These are phyloP conservation scores for Primulina eburnea DNA, from an alignment of 257 asterid species.

Conservation along the genomic window DNA sequence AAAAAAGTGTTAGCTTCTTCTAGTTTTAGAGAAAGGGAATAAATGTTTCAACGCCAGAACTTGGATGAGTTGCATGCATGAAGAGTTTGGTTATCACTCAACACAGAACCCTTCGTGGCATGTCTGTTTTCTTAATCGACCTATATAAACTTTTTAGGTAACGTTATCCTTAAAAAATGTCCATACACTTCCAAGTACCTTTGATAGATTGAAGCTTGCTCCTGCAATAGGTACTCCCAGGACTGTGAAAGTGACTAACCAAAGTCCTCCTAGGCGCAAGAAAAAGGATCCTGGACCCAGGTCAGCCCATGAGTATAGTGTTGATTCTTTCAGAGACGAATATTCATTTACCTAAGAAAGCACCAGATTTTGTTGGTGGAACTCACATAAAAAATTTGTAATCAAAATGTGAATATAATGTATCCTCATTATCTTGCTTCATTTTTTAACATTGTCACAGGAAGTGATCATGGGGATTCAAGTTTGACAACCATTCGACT, in stretches of 20 bases:
- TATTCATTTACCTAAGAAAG: conserved; percentile 68
- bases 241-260: conserved; percentile 73
- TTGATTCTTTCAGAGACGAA: conserved; percentile 47
- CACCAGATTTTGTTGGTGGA: conserved; percentile 1
- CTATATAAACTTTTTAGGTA: background rate
- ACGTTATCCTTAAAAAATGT: background rate
- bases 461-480: background rate
- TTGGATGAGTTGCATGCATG: background rate
- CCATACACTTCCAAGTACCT: conserved; percentile 33
- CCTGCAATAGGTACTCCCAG: conserved; percentile 91
- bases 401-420: too few species aligned
- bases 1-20: conserved; percentile 11
- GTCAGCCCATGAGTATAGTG: conserved; percentile 49
- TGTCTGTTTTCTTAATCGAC: background rate
- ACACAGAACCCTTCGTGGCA: background rate
- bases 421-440: background rate
- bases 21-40: background rate
- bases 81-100: background rate
- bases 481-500: background rate
- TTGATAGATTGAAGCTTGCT: conserved; percentile 78
- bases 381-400: background rate
- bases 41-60: background rate
- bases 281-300: conserved; percentile 66
- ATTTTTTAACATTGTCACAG: background rate
- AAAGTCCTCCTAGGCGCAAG: conserved; percentile 80